Conservation (phyloP, 2,329 filamentous ascomycete species). For the Cercospora sesami region DNA sequence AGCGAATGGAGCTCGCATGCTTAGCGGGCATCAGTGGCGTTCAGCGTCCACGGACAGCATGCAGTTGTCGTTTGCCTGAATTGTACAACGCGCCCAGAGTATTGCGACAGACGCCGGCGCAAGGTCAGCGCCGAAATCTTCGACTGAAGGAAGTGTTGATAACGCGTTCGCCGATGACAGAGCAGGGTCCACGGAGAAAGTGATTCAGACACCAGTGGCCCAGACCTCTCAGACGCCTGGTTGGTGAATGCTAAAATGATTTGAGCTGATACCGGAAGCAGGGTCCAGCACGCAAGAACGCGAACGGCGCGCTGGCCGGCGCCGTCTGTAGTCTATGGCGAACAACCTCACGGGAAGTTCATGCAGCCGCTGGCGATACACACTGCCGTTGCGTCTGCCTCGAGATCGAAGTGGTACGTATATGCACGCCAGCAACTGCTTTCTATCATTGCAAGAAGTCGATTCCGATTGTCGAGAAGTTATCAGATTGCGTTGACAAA, state of each 20-base stretch:
- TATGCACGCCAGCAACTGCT: background rate
- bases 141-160: background rate
- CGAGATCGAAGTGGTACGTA: background rate
- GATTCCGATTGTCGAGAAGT: background rate
- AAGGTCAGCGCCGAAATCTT: background rate
- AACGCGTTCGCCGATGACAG: background rate
- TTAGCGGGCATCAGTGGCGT: constrained; percentile 3
- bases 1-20: background rate
- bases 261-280: background rate
- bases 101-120: background rate
- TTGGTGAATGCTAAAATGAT: background rate
- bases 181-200: background rate
- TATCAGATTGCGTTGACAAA: background rate
- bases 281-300: background rate
- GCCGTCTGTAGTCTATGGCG: background rate
- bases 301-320: background rate
- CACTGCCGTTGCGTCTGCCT: background rate
- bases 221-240: background rate
- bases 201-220: background rate
- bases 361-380: background rate
- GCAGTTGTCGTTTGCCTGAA: background rate
- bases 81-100: background rate
- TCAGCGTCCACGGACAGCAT: background rate
- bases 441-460: background rate
- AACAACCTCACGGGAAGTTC: background rate